A percentile compares a stretch with the other conserved stretches of the same genome.
These are phyloP conservation scores for Globisporangium nodosum DNA, from an alignment of 352 stramenopile species.

Conservation along the genomic window DNA sequence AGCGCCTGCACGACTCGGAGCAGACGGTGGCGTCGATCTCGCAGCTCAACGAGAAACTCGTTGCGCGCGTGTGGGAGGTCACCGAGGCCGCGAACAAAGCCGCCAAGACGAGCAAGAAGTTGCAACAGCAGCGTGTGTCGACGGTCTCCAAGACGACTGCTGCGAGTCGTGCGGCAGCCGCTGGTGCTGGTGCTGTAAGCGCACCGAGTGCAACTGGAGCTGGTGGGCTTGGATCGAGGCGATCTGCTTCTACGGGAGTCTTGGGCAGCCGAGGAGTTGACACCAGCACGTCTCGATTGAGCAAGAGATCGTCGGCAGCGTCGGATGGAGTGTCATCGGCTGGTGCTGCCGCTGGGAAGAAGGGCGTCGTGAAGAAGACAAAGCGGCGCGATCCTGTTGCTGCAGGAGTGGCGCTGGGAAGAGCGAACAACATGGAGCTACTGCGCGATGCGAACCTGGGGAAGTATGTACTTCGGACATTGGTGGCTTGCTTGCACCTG, in stretches of 20 bases:
- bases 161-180: slow-evolving; percentile 39
- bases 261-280: neutral
- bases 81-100: slow-evolving; percentile 47
- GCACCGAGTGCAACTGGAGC: neutral
- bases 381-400: neutral
- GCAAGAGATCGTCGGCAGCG: slow-evolving; percentile 2
- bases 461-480: slow-evolving; percentile 27
- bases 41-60: slow-evolving; percentile 69
- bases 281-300: neutral
- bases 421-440: slow-evolving; percentile 50
- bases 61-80: slow-evolving; percentile 54
- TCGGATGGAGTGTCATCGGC: neutral
- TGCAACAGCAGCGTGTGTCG: slow-evolving; percentile 41
- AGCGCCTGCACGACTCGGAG: slow-evolving; percentile 52
- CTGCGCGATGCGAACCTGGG: slow-evolving; percentile 61
- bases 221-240: neutral
- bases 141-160: slow-evolving; percentile 48
- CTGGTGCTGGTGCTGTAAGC: slow-evolving; percentile 9
- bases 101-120: slow-evolving; percentile 51
- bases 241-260: neutral
- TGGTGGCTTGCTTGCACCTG: neutral
- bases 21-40: slow-evolving; percentile 61
- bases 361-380: slow-evolving; percentile 3
- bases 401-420: neutral
- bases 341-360: slow-evolving; percentile 1